These are phyloP conservation scores for Penicillium simplicissimum DNA, from an alignment of 495 filamentous ascomycete species.

Conservation along the genomic window DNA sequence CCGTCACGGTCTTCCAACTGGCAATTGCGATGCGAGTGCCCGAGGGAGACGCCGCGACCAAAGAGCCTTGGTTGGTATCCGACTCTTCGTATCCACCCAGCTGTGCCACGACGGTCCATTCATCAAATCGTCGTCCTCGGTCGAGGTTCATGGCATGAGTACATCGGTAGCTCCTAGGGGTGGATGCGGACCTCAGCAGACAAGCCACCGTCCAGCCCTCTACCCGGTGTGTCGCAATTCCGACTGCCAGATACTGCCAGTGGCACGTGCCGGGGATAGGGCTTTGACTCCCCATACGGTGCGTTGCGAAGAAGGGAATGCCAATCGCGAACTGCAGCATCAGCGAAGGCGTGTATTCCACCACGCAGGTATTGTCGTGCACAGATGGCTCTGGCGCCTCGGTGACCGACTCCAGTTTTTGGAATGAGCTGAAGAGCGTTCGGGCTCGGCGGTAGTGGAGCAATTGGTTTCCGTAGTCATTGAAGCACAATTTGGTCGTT, in stretches of 20 bases:
- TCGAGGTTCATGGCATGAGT: conserved; percentile 45
- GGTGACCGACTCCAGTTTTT: conserved; percentile 18
- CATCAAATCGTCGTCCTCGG: conserved; percentile 37
- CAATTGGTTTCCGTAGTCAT: conserved; percentile 40
- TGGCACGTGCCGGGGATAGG: conserved; percentile 26
- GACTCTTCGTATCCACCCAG: conserved; percentile 44
- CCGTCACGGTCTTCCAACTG: conserved; percentile 46
- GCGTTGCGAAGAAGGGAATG: conserved; percentile 45
- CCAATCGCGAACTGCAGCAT: conserved; percentile 42
- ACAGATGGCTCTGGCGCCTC: neutral
- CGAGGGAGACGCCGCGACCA: conserved; percentile 40
- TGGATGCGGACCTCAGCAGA: conserved; percentile 38
- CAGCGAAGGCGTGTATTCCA: conserved; percentile 28
- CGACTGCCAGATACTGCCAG: conserved; percentile 46
- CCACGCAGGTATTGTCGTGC: conserved; percentile 32
- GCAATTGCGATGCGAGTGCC: conserved; percentile 47
- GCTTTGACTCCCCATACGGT: conserved; percentile 17
- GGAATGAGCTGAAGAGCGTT: conserved; percentile 19
- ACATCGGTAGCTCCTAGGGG: conserved; percentile 28
- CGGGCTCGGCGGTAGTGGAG: conserved; percentile 20
- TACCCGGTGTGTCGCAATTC: conserved; percentile 41
- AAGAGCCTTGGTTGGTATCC: conserved; percentile 42
- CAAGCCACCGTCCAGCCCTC: conserved; percentile 46
- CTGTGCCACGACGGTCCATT: conserved; percentile 42
- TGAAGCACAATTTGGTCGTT: conserved; percentile 36